Conservation (phyloP, 1,139 yeast species). For the Candida freyschussii region DNA sequence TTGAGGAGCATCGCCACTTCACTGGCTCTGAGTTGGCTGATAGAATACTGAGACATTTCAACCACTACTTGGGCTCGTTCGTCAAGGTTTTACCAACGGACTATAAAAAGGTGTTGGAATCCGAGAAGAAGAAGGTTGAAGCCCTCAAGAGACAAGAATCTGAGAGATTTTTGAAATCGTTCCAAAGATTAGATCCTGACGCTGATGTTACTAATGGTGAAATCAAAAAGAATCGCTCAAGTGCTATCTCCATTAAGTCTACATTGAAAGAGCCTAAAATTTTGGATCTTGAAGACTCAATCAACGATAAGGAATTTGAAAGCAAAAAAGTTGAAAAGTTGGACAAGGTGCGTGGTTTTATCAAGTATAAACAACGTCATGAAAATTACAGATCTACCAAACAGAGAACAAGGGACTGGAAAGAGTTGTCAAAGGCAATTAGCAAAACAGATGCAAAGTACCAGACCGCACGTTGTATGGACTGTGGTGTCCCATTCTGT, state of each 20-base stretch:
- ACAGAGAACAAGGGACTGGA: slow-evolving; percentile 84
- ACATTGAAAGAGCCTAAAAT: slow-evolving; percentile 72
- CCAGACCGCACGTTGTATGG: slow-evolving; percentile 99
- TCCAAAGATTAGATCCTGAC: slow-evolving; percentile 58
- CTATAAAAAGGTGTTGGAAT: slow-evolving; percentile 84
- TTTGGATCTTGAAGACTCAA: slow-evolving; percentile 84
- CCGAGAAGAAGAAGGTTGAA: slow-evolving; percentile 66
- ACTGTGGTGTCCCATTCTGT: slow-evolving; percentile 99
- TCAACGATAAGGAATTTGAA: slow-evolving; percentile 62
- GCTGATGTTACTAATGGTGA: slow-evolving; percentile 90
- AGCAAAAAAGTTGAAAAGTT: slow-evolving; percentile 56
- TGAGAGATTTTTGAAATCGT: slow-evolving; percentile 54
- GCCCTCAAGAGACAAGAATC: slow-evolving; percentile 55
- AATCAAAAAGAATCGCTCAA: slow-evolving; percentile 43
- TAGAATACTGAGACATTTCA: slow-evolving; percentile 77
- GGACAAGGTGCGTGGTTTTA: slow-evolving; percentile 86
- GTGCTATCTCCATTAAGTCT: slow-evolving; percentile 41
- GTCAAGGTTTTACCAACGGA: slow-evolving; percentile 92
- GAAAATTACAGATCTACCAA: slow-evolving; percentile 81
- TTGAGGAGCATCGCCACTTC: slow-evolving; percentile 94
- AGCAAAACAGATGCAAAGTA: slow-evolving; percentile 79
- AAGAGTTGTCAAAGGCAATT: slow-evolving; percentile 78
- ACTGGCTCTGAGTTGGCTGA: slow-evolving; percentile 90
- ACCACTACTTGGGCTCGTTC: slow-evolving; percentile 80
- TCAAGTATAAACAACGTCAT: slow-evolving; percentile 85